Evolutionary conservation across 192 early-diverging fungal genomes (phyloP).

Genomic region (Anaeromyces robustus): DNA sequence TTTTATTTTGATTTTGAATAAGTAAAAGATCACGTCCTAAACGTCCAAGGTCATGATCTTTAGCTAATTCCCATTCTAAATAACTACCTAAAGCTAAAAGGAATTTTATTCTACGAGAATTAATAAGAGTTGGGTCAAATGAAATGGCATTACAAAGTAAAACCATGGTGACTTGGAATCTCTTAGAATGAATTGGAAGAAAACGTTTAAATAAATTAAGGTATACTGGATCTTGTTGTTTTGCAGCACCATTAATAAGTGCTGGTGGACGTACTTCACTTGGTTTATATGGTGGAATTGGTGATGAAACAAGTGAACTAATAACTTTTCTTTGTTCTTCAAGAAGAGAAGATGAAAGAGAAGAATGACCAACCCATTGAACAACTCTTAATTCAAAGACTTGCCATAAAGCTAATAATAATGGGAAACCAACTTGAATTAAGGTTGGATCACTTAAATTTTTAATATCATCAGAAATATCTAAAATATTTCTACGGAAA

Average conservation of each 20-base stretch:
- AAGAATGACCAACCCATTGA: conserved; percentile 27
- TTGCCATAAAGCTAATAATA: conserved; percentile 33
- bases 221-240: conserved; percentile 3
- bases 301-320: conserved; percentile 9
- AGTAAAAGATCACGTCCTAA: not conserved
- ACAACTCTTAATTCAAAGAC: conserved; percentile 32
- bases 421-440: conserved; percentile 20
- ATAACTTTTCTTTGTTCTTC: conserved; percentile 27
- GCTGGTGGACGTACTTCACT: not conserved
- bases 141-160: conserved; percentile 26
- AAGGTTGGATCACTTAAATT: not conserved
- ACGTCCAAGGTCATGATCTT: not conserved
- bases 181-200: conserved; percentile 12
- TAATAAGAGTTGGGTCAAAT: conserved; percentile 10
- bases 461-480: not conserved
- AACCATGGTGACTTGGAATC: conserved; percentile 26
- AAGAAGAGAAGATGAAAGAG: conserved; percentile 16
- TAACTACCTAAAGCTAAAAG: not conserved
- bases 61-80: not conserved
- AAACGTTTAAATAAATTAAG: not conserved
- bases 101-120: not conserved
- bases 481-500: not conserved
- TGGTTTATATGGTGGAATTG: not conserved
- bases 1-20: not conserved
- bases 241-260: conserved; percentile 4